A percentile compares a stretch with the other conserved stretches of the same genome.
These are phyloP conservation scores for Bremia lactucae DNA, from an alignment of 352 stramenopile species.

Conservation along the genomic window DNA sequence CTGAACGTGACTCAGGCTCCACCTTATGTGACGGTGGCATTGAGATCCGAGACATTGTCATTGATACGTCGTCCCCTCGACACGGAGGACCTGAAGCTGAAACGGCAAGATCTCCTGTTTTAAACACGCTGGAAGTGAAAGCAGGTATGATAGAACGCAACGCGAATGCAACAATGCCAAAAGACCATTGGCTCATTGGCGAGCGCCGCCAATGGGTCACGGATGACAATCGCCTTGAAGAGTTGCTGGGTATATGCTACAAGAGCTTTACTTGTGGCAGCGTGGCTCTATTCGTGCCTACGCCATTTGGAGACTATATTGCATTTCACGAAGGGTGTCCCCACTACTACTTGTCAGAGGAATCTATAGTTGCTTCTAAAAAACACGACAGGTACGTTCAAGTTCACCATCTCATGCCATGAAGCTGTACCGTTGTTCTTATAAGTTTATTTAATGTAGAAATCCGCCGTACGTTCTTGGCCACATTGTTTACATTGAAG, in stretches of 20 bases:
- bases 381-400: conserved; percentile 29
- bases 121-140: no score
- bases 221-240: conserved; percentile 55
- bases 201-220: conserved; percentile 38
- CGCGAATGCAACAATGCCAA: conserved; percentile 17
- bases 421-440: not conserved
- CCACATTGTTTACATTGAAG: conserved; percentile 76
- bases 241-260: conserved; percentile 75
- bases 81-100: conserved; percentile 2
- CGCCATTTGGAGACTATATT: conserved; percentile 75
- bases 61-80: conserved; percentile 25
- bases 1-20: conserved; percentile 2
- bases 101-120: no score
- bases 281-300: conserved; percentile 68
- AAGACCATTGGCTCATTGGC: conserved; percentile 23
- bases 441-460: conserved; percentile 11
- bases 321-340: conserved; percentile 78
- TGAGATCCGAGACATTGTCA: conserved; percentile 23
- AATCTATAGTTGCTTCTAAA: conserved; percentile 69
- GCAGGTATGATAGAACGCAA: conserved; percentile 2
- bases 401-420: not conserved
- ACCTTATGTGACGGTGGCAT: conserved; percentile 19
- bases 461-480: conserved; percentile 73
- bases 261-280: conserved; percentile 65
- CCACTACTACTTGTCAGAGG: conserved; percentile 71